These are phyloP conservation scores for Scutellospora calospora DNA, from an alignment of 371 early-diverging fungal genomes.

Conservation along the genomic window DNA sequence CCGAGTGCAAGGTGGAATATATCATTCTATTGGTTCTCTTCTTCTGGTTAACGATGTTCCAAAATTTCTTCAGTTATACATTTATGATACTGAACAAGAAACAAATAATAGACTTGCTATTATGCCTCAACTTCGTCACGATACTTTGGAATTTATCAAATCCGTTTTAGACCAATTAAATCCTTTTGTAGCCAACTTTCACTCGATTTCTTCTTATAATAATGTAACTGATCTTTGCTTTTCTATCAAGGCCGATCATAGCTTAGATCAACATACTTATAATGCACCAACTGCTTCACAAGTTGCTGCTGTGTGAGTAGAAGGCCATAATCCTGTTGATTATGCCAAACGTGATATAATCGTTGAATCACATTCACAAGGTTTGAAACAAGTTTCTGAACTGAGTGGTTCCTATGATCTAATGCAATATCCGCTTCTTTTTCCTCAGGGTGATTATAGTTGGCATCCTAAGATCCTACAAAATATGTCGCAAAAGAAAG, in stretches of 20 bases:
- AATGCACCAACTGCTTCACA: conserved; percentile 21
- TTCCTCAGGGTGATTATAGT: conserved; percentile 42
- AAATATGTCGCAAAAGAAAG: too few species aligned
- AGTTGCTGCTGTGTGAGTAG: conserved; percentile 16
- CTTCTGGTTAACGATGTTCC: background rate
- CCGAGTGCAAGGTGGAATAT: conserved; percentile 40
- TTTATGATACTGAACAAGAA: conserved; percentile 42
- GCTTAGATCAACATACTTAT: background rate
- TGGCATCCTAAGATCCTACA: background rate
- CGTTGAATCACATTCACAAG: background rate
- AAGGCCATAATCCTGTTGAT: background rate
- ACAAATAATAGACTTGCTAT: background rate
- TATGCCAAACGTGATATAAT: background rate
- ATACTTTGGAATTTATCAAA: background rate
- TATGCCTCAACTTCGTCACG: background rate
- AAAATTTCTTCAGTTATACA: conserved; percentile 41
- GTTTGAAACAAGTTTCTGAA: conserved; percentile 15
- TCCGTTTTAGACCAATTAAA: background rate
- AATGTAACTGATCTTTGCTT: background rate
- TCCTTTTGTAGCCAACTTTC: conserved; percentile 34
- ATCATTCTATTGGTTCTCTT: conserved; percentile 39
- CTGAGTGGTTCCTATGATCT: conserved; percentile 40
- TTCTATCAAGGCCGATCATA: background rate
- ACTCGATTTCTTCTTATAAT: background rate
- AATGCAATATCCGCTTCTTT: conserved; percentile 43